Percentiles rank a stretch among this genome's conserved stretches.
These are phyloP conservation scores for Backusella mclennaniae DNA, from an alignment of 192 early-diverging fungal species.

Conservation along the genomic window DNA sequence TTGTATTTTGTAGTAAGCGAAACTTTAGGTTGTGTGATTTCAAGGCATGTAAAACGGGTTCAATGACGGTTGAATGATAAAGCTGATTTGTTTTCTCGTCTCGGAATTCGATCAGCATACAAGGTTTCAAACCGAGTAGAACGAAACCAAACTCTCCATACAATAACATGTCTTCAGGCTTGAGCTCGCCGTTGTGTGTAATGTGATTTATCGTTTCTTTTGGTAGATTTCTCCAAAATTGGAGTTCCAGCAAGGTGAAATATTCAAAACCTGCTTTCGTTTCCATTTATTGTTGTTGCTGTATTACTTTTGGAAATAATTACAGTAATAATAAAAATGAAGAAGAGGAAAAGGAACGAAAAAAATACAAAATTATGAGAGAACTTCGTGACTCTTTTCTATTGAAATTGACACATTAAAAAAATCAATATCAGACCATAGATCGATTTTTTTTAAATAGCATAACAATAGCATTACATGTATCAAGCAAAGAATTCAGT, in stretches of 20 bases:
- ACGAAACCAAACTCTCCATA: constrained; percentile 20
- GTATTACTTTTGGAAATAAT: not conserved
- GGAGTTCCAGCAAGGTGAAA: not conserved
- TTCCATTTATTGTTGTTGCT: not conserved
- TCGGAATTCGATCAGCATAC: constrained; percentile 13
- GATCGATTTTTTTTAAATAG: too few relatives aligned
- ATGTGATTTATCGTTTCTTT: not conserved
- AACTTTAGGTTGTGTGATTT: not conserved
- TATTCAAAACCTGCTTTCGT: not conserved
- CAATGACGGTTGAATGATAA: not conserved
- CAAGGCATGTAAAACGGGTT: not conserved
- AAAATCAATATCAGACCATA: too few relatives aligned
- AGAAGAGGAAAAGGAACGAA: not conserved
- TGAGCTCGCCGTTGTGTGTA: not conserved
- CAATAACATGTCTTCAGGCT: not conserved
- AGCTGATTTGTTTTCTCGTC: not conserved
- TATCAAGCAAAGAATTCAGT: not conserved
- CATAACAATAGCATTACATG: too few relatives aligned
- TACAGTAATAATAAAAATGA: not conserved
- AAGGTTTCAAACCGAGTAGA: constrained; percentile 11
- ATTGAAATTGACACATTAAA: not conserved
- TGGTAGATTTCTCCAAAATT: not conserved
- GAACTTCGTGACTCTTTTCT: constrained; percentile 5
- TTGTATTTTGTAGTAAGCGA: not conserved
- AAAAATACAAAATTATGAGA: not conserved